A percentile compares a stretch with the other conserved stretches of the same genome.
phyloP scores from a whole-genome alignment of 768 basidiomycete species.

The Asterophora parasitica region DNA sequence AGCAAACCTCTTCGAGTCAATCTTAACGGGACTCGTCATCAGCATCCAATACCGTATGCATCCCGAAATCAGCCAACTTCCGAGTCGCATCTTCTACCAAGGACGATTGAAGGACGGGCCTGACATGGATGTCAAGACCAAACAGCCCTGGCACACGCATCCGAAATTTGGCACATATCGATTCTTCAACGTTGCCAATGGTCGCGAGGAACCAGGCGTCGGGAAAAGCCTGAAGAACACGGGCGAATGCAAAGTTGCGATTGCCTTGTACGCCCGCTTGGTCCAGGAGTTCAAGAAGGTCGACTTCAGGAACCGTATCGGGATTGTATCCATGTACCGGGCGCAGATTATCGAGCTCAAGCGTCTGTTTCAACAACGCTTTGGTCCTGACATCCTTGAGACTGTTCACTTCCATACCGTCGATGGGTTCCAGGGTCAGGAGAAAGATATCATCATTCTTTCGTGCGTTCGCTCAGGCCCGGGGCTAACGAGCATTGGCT shows the following conservation, averaged over 20 bases:
- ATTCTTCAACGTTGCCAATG: conserved; percentile 77
- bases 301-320: conserved; percentile 39
- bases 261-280: conserved; percentile 71
- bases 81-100: conserved; percentile 85
- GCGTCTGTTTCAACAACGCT: conserved; percentile 61
- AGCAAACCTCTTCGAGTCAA: background rate
- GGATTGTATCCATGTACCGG: conserved; percentile 90
- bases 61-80: conserved; percentile 87
- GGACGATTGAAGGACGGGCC: conserved; percentile 81
- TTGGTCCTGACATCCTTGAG: conserved; percentile 63
- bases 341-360: conserved; percentile 80
- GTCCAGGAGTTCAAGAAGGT: conserved; percentile 52
- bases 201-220: conserved; percentile 59
- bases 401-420: conserved; percentile 94
- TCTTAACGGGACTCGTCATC: conserved; percentile 1
- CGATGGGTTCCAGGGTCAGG: conserved; percentile 98
- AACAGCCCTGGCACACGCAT: conserved; percentile 80
- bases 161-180: conserved; percentile 79
- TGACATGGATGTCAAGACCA: conserved; percentile 78
- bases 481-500: conserved; percentile 78
- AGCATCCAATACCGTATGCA: conserved; percentile 99
- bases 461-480: conserved; percentile 95
- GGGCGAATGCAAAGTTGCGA: conserved; percentile 69
- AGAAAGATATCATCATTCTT: conserved; percentile 96
- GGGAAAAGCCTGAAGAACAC: conserved; percentile 71